Conservation (phyloP, 192 early-diverging fungal species). For the Irineochytrium annulatum region DNA sequence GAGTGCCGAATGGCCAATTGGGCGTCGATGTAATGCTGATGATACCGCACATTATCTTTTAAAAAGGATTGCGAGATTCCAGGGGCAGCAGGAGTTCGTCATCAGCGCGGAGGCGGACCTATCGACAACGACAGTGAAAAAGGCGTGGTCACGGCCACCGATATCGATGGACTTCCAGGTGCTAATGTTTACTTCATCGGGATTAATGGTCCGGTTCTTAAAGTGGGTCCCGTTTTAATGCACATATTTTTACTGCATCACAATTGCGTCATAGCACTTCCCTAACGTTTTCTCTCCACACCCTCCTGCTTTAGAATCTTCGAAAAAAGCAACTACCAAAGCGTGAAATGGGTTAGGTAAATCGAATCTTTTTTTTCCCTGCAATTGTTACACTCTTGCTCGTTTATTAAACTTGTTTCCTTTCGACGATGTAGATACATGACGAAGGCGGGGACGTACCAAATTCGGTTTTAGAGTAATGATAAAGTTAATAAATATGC, state of each 20-base stretch:
- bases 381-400: no score
- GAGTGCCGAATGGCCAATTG: conserved; percentile 28
- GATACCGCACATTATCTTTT: background rate
- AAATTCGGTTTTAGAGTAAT: conserved; percentile 61
- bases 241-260: conserved; percentile 10
- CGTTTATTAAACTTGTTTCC: no score
- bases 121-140: conserved; percentile 76
- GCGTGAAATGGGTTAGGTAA: conserved; percentile 98
- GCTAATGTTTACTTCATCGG: conserved; percentile 96
- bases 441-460: conserved; percentile 92
- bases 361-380: no score
- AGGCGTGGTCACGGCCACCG: conserved; percentile 91
- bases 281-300: background rate
- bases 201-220: conserved; percentile 91
- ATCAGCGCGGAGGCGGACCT: conserved; percentile 80
- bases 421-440: no score
- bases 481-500: no score
- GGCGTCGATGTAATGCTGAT: background rate
- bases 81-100: conserved; percentile 81
- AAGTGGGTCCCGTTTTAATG: conserved; percentile 51
- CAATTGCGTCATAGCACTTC: background rate
- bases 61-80: conserved; percentile 79
- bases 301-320: conserved; percentile 50
- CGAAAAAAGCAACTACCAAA: conserved; percentile 93
- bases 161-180: conserved; percentile 92